These are phyloP conservation scores for Bipolaris cookei DNA, from an alignment of 2,329 filamentous ascomycete species.

Conservation along the genomic window DNA sequence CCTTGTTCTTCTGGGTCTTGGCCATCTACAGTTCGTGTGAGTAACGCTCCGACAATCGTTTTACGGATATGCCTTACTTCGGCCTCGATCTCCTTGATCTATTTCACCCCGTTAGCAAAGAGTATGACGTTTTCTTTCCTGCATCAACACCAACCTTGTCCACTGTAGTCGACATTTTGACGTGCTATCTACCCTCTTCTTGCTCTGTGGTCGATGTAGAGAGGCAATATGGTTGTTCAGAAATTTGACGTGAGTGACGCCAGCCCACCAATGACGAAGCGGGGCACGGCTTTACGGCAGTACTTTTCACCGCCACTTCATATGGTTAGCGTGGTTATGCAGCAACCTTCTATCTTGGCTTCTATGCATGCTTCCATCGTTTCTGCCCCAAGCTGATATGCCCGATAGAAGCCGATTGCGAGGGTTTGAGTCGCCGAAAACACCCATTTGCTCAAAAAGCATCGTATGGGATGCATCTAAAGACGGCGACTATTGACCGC, in stretches of 20 bases:
- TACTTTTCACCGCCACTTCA: conserved; percentile 21
- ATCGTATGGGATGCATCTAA: conserved; percentile 13
- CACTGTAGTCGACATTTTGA: conserved; percentile 92
- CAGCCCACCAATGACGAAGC: conserved; percentile 34
- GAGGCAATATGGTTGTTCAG: conserved; percentile 21
- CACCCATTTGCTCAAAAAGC: conserved; percentile 5
- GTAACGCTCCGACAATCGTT: conserved; percentile 22
- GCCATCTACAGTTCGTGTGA: conserved; percentile 71
- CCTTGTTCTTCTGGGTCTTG: conserved; percentile 96
- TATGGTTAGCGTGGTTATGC: conserved; percentile 5
- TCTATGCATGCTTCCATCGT: conserved; percentile 13
- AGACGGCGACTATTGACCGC: conserved; percentile 27
- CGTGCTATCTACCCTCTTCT: conserved; percentile 12
- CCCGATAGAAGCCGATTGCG: conserved; percentile 35
- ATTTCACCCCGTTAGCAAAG: conserved; percentile 42
- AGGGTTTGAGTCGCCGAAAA: conserved; percentile 12
- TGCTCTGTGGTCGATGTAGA: conserved; percentile 5
- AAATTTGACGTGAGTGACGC: conserved; percentile 41
- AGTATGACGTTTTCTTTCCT: conserved; percentile 34
- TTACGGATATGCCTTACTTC: conserved; percentile 67
- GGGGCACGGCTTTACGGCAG: conserved; percentile 26
- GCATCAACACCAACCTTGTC: conserved; percentile 73
- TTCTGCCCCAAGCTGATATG: conserved; percentile 22
- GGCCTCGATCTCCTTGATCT: conserved; percentile 97
- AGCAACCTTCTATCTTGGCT: conserved; percentile 11